These are phyloP conservation scores for Colletotrichum brevisporum DNA, from an alignment of 2,329 filamentous ascomycete species.

Conservation along the genomic window DNA sequence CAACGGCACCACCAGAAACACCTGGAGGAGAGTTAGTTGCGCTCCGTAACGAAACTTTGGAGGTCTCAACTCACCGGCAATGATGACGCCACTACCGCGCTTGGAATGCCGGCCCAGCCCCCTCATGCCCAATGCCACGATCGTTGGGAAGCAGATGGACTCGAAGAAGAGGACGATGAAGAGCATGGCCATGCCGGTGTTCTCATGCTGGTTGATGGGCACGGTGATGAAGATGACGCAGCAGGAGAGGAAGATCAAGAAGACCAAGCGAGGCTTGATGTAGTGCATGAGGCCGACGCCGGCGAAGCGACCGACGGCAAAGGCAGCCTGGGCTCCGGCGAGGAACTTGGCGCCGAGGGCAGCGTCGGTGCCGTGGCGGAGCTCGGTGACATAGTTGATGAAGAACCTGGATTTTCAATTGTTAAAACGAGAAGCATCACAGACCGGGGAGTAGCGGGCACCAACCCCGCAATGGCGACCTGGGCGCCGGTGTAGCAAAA, in stretches of 20 bases:
- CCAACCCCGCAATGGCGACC: conserved; percentile 75
- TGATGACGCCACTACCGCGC: conserved; percentile 76
- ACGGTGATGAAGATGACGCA: conserved; percentile 66
- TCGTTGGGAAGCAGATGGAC: conserved; percentile 71
- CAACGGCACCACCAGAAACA: conserved; percentile 79
- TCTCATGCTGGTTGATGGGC: conserved; percentile 63
- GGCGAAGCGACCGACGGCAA: conserved; percentile 79
- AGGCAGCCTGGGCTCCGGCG: conserved; percentile 80
- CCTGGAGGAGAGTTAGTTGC: conserved; percentile 75
- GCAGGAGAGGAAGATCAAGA: conserved; percentile 63
- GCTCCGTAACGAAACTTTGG: neutral
- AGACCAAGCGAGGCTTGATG: conserved; percentile 48
- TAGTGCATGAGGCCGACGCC: conserved; percentile 67
- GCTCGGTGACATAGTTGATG: conserved; percentile 78
- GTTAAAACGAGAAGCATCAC: conserved; percentile 64
- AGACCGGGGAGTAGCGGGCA: conserved; percentile 51
- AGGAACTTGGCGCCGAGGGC: conserved; percentile 75
- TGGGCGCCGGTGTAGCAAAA: conserved; percentile 86
- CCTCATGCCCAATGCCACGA: conserved; percentile 70
- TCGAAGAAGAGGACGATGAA: conserved; percentile 70
- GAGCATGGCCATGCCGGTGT: conserved; percentile 68
- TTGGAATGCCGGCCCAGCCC: conserved; percentile 81
- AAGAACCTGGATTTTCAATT: conserved; percentile 72
- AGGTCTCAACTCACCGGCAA: conserved; percentile 58
- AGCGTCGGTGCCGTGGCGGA: conserved; percentile 62